Conservation (phyloP, 192 early-diverging fungal genomes). For the Endogone sp. region DNA sequence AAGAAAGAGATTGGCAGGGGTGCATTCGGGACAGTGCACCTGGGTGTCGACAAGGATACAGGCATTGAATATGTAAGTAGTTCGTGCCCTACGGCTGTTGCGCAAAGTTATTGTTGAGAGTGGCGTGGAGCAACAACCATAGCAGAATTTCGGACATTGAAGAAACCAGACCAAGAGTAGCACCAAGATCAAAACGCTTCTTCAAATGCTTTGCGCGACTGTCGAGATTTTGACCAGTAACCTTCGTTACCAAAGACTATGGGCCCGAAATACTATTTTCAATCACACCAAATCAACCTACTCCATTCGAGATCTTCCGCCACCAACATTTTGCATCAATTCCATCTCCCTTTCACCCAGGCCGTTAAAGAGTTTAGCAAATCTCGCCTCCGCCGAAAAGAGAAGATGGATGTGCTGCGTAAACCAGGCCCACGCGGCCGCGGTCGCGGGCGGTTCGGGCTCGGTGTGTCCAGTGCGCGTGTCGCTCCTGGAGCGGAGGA, state of each 20-base stretch:
- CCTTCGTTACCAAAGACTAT: too few species aligned
- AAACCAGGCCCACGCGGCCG: constrained; percentile 38
- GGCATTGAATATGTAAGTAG: constrained; percentile 51
- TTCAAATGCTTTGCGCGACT: too few species aligned
- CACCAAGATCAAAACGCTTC: too few species aligned
- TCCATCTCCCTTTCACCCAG: constrained; percentile 19
- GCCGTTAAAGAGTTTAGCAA: constrained; percentile 97
- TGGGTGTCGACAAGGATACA: constrained; percentile 56
- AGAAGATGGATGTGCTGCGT: constrained; percentile 51
- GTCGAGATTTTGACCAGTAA: too few species aligned
- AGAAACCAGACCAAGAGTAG: background rate
- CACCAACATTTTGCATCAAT: background rate
- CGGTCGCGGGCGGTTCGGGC: constrained; percentile 49
- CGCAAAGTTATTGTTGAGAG: background rate
- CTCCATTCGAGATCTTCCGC: too few species aligned
- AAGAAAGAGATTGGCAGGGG: constrained; percentile 78
- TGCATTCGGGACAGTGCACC: constrained; percentile 85
- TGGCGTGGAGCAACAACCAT: background rate
- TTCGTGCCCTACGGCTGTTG: background rate
- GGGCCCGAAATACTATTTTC: too few species aligned
- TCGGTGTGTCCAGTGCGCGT: constrained; percentile 44
- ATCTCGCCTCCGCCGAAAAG: constrained; percentile 70
- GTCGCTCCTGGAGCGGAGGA: constrained; percentile 2
- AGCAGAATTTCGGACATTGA: background rate
- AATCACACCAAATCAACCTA: too few species aligned